Base-by-base conservation (phyloP, 768 basidiomycete species). In the Tulasnella sp. region DNA sequence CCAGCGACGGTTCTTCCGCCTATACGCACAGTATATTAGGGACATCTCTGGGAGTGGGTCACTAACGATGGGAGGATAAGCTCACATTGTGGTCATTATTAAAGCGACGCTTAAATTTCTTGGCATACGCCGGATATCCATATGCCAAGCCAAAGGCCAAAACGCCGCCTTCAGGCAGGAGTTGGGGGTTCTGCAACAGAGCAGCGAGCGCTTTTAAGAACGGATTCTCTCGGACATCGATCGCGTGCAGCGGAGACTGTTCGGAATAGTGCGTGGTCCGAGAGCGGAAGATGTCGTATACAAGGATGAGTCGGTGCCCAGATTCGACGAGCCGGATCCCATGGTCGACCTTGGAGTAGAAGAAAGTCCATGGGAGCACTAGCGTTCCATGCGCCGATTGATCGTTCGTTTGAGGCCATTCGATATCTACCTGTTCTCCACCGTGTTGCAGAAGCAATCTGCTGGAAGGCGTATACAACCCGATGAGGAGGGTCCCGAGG, bases 401-500 rank as follows among this genome's bases (percentile, higher is more conserved):
- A 52, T 5, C 15, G 15, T 38, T 5, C 15, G 2, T 3, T 15
- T 52, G 27, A 11, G 30, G 48, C 58, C 58, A 59, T 24, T 60
- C 60, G 34, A 61, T 59, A 4, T 23, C 34, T 15, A 32, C 58
- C 3, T 32, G 24, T 24, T 30, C 44, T 3, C 27, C 30, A 13
- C 48, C 55, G 30, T 73, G 69, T 11, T 70, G 71, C 1, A 82
- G 68, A 2, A 70, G 52, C 17, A 79, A 70, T 1, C 79, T 79
- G 55, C 75, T 68, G 62, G 80, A 75, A 0, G 64, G 21, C 0
- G 75, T 75, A 13, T 79, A 79, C 52, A 79, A 73, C 17, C 77
- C 71, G 34, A 80, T 63, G 1, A 80, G 74, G 9, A 83, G 72
- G 1, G 80, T 80, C 1, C 76, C 79, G 42, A 82, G 75, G 74